Percentiles rank a stretch among this genome's conserved stretches.
phyloP scores from a whole-genome alignment of 805 yeast species.

The Yamadazyma phyllophila region DNA sequence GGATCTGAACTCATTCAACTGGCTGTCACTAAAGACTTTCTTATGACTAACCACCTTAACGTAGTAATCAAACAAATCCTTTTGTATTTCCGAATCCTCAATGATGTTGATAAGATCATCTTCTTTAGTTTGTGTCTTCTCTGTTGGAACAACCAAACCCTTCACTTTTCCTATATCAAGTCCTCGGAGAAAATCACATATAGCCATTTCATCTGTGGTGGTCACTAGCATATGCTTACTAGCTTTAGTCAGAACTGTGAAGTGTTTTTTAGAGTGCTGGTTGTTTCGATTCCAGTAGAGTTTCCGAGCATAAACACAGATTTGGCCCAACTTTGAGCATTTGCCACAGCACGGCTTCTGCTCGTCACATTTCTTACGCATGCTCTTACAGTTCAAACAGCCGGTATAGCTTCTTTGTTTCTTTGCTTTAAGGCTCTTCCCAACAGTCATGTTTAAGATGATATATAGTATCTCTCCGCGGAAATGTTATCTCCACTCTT shows the following conservation, averaged over 20 bases:
- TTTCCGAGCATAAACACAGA: slow-evolving; percentile 34
- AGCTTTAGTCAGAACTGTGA: neutral
- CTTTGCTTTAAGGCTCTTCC: neutral
- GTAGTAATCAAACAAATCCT: slow-evolving; percentile 20
- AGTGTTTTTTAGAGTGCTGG: slow-evolving; percentile 9
- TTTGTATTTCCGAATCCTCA: slow-evolving; percentile 6
- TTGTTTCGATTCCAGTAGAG: slow-evolving; percentile 18
- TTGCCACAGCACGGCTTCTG: slow-evolving; percentile 47
- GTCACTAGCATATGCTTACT: neutral
- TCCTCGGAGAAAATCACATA: neutral
- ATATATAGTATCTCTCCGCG: neutral
- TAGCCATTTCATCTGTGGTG: slow-evolving; percentile 2
- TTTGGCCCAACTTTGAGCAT: slow-evolving; percentile 44
- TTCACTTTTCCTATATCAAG: neutral
- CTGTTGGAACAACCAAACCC: neutral
- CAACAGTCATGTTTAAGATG: neutral
- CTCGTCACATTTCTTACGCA: slow-evolving; percentile 61
- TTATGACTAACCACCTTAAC: slow-evolving; percentile 19
- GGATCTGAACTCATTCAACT: slow-evolving; percentile 22
- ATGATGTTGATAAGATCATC: neutral
- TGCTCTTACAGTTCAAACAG: slow-evolving; percentile 62
- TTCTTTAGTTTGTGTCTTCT: neutral
- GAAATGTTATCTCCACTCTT: neutral
- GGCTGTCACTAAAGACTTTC: slow-evolving; percentile 19
- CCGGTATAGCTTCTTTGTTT: slow-evolving; percentile 46